Evolutionary conservation across 2,329 filamentous ascomycete species (phyloP).

Genomic region (Talaromyces piceae): DNA sequence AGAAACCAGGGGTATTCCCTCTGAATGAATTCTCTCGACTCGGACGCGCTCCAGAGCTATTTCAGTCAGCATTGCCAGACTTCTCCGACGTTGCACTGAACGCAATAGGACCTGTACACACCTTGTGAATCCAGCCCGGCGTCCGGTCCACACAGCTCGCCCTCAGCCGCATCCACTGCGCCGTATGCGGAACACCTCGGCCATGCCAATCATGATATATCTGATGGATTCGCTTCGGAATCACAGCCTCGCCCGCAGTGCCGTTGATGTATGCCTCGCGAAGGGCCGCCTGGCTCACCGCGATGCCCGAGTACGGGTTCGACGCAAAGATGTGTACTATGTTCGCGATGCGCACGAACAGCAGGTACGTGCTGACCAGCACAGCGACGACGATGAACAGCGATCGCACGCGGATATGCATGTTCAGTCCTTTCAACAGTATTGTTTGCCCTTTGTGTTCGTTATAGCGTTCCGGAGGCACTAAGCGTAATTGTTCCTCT

Average conservation of each 20-base stretch:
- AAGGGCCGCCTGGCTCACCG: constrained; percentile 4
- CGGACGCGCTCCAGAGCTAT: constrained; percentile 18
- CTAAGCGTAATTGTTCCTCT: too few relatives aligned
- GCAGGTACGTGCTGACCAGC: background rate
- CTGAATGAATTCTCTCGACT: constrained; percentile 16
- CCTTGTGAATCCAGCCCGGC: constrained; percentile 13
- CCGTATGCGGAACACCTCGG: constrained; percentile 9
- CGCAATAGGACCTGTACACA: constrained; percentile 1
- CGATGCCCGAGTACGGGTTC: constrained; percentile 5
- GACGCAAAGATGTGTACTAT: constrained; percentile 7
- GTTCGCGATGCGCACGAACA: background rate
- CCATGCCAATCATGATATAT: constrained; percentile 13
- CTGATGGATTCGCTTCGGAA: constrained; percentile 15
- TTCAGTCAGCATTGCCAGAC: background rate
- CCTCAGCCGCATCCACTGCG: constrained; percentile 11
- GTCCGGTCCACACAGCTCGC: constrained; percentile 11
- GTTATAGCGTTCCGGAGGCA: too few relatives aligned
- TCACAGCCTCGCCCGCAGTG: constrained; percentile 5
- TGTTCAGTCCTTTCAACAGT: background rate
- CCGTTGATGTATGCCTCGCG: constrained; percentile 5
- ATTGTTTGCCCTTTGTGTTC: too few relatives aligned
- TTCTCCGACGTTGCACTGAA: background rate
- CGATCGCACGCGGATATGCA: constrained; percentile 2
- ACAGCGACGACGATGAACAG: constrained; percentile 1
- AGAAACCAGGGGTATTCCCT: constrained; percentile 18